These are phyloP conservation scores for Yamadazyma philogaea DNA, from an alignment of 805 yeast species.

Conservation along the genomic window DNA sequence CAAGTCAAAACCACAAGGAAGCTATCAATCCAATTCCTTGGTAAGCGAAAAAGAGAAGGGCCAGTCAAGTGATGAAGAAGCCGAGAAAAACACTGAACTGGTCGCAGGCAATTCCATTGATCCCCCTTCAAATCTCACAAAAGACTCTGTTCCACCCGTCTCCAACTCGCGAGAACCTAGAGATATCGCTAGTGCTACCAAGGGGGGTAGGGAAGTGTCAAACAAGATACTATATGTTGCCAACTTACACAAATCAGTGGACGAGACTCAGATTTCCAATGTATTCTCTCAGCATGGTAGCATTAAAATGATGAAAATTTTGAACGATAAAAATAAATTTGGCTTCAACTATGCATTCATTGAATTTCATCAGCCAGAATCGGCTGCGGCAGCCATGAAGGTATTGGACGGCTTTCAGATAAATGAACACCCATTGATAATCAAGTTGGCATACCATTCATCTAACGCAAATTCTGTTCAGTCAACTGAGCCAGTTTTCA, in stretches of 20 bases:
- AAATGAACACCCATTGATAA: constrained; percentile 53
- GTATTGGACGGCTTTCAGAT: constrained; percentile 57
- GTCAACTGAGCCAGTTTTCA: constrained; percentile 48
- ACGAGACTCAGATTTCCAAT: constrained; percentile 61
- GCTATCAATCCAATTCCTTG: too few relatives aligned
- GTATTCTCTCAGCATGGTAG: constrained; percentile 61
- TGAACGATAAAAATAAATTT: constrained; percentile 70
- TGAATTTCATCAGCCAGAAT: constrained; percentile 57
- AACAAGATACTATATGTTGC: constrained; percentile 76
- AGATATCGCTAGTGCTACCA: constrained; percentile 66
- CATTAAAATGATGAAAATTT: constrained; percentile 62
- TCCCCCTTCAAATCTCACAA: background rate
- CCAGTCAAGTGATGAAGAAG: too few relatives aligned
- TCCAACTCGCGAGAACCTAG: background rate
- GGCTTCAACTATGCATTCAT: constrained; percentile 83
- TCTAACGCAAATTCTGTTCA: constrained; percentile 55
- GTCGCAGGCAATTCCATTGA: too few relatives aligned
- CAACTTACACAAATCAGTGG: constrained; percentile 59
- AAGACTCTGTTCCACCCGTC: background rate
- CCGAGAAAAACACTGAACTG: too few relatives aligned
- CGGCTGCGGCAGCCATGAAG: constrained; percentile 62
- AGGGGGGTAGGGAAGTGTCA: constrained; percentile 81
- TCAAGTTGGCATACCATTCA: constrained; percentile 84
- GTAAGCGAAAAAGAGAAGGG: too few relatives aligned
- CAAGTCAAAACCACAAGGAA: too few relatives aligned